Evolutionary conservation across 1,139 yeast genomes (phyloP).

Genomic region (Geotrichum australiense): DNA sequence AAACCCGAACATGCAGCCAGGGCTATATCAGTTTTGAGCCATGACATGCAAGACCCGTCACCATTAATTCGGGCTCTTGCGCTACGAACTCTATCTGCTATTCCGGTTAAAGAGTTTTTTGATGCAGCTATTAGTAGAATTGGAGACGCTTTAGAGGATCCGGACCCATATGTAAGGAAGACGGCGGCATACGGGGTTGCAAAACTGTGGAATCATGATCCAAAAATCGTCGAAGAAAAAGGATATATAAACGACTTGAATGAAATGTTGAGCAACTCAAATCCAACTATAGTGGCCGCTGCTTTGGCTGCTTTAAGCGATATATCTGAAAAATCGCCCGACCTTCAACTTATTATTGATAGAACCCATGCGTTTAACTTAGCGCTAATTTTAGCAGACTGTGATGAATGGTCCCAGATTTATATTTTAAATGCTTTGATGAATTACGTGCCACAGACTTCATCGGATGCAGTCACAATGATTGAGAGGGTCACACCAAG

Average conservation of each 20-base stretch:
- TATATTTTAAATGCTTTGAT: conserved; percentile 62
- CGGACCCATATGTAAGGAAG: conserved; percentile 57
- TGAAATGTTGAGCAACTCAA: conserved; percentile 47
- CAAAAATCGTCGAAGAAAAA: conserved; percentile 41
- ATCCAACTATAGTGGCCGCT: conserved; percentile 60
- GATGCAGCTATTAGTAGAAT: conserved; percentile 41
- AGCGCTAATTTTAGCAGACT: conserved; percentile 43
- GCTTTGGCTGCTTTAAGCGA: conserved; percentile 64
- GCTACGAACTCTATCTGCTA: conserved; percentile 54
- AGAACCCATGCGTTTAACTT: conserved; percentile 49
- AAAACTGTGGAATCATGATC: conserved; percentile 55
- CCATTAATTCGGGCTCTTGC: conserved; percentile 48
- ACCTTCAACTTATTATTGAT: conserved; percentile 49
- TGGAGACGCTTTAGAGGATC: conserved; percentile 40
- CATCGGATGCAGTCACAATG: conserved; percentile 57
- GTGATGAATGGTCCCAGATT: conserved; percentile 78
- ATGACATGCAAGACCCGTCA: conserved; percentile 44
- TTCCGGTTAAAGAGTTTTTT: conserved; percentile 49
- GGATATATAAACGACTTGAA: conserved; percentile 52
- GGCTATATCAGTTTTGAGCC: conserved; percentile 50
- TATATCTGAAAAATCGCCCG: conserved; percentile 52
- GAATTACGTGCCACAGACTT: conserved; percentile 63
- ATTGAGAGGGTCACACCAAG: conserved; percentile 68
- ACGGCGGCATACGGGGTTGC: conserved; percentile 68
- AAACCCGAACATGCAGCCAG: conserved; percentile 50